Evolutionary conservation across 2,329 filamentous ascomycete genomes (phyloP).

Genomic region (Colletotrichum sp.): DNA sequence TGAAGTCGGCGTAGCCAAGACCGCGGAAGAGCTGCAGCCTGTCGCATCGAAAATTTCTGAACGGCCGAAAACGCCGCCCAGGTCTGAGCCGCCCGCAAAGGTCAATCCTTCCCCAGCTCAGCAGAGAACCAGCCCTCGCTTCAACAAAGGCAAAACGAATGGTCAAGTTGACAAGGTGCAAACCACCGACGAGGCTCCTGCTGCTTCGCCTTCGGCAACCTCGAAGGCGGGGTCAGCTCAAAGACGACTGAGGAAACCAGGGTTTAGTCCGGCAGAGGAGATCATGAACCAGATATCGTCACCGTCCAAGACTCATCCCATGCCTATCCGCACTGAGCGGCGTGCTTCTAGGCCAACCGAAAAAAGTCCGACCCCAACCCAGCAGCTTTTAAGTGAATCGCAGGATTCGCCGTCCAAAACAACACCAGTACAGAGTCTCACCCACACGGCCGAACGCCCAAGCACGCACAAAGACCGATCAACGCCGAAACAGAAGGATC

Average conservation of each 20-base stretch:
- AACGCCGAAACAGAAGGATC: neutral
- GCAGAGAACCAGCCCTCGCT: neutral
- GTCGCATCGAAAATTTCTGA: neutral
- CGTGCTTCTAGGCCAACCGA: neutral
- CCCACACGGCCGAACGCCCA: neutral
- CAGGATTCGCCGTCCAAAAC: neutral
- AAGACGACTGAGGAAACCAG: neutral
- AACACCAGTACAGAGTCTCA: neutral
- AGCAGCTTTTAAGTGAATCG: conserved; percentile 6
- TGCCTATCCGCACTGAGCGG: neutral
- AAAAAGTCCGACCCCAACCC: neutral
- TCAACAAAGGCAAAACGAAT: neutral
- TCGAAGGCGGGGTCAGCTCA: neutral
- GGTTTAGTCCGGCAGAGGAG: neutral
- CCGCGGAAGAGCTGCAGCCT: neutral
- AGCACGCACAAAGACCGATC: neutral
- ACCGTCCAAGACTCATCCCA: neutral
- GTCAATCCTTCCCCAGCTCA: neutral
- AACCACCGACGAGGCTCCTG: neutral
- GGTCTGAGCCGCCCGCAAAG: neutral
- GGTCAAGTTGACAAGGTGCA: neutral
- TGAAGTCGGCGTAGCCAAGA: neutral
- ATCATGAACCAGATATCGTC: neutral
- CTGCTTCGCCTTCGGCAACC: neutral
- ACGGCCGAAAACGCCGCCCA: neutral